These are phyloP conservation scores for Polyplosphaeria fusca DNA, from an alignment of 495 filamentous ascomycete genomes.

Conservation along the genomic window DNA sequence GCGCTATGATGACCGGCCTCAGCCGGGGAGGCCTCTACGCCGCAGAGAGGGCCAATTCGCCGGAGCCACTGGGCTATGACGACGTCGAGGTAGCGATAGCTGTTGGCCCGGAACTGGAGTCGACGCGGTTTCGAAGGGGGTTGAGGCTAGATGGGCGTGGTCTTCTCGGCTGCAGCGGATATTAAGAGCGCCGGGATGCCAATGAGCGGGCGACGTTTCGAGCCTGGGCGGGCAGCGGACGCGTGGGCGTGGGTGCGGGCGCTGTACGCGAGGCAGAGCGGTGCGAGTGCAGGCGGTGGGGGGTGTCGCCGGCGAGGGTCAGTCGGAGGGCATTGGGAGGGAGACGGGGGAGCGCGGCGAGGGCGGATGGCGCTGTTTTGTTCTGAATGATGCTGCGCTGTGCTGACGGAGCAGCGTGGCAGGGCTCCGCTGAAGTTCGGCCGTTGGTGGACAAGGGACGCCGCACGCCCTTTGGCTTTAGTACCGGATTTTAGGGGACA, in stretches of 20 bases:
- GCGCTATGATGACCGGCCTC: constrained; percentile 23
- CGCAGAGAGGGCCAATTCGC: constrained; percentile 27
- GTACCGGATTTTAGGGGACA: background rate
- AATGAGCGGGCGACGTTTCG: constrained; percentile 16
- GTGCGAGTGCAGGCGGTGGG: background rate
- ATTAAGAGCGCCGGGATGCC: constrained; percentile 1
- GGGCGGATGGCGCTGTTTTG: background rate
- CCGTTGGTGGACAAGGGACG: background rate
- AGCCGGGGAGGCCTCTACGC: constrained; percentile 31
- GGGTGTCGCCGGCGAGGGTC: too few relatives aligned
- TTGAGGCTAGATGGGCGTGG: constrained; percentile 9
- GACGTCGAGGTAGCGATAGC: constrained; percentile 1
- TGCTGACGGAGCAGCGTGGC: background rate
- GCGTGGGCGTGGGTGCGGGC: background rate
- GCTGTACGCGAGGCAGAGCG: background rate
- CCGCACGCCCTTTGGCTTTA: background rate
- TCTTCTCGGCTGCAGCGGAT: constrained; percentile 21
- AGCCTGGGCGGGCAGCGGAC: background rate
- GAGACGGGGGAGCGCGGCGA: background rate
- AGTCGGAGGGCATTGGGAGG: background rate
- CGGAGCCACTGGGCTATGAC: background rate
- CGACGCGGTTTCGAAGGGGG: constrained; percentile 13
- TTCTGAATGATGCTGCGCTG: background rate
- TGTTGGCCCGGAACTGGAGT: background rate
- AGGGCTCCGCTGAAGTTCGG: background rate